Base-by-base conservation (phyloP, 176 grass and related monocot genomes). In the Oryza rufipogon region DNA sequence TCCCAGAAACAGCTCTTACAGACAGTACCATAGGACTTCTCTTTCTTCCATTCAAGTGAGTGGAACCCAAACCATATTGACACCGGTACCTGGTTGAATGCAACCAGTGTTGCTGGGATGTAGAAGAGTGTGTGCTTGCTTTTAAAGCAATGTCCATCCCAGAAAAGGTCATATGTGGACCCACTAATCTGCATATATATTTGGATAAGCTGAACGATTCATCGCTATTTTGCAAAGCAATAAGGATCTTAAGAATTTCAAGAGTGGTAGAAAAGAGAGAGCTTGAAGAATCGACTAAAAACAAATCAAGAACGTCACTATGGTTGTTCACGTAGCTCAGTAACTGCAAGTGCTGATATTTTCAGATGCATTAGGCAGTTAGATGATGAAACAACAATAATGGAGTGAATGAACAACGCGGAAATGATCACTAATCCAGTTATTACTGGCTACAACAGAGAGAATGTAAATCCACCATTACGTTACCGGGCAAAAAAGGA, bases 121-220 rank as follows among this genome's bases (percentile, higher is more conserved):
- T 44, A 54, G 63, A 74, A 42, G 63, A 77, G 74, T 64, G 66
- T 7, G 48, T 69, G 76, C 63, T 86, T 88, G 83, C 83, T 79
- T 88, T 85, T 7, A 82, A 86, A 6, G 64, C 86, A 86, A 88
- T 7, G 9, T 79, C 83, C 83, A 92, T 88, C 42, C 74, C 86
- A 87, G 79, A 68, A 49, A 83, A 69, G 63, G 84, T 17, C 79
- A 79, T 73, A 39, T 2, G 45, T 15, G 11, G 38, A 51, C 38
- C 66, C 7, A 7, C 11, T 11, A 68, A 90, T 69, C 80, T 32
- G 80, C 80, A 83, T 7, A 90, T 22, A 70, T 74, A 63, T 32
- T 79, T 17, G 12, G 26, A 20, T 69, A 78, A 58, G 11, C 3
- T 85, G 14, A 75, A 75, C 39, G 5, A 10, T 77, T 67, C 28